Conservation (phyloP, 1,284 basidiomycete species). For the Ceratobasidium papillatum region DNA sequence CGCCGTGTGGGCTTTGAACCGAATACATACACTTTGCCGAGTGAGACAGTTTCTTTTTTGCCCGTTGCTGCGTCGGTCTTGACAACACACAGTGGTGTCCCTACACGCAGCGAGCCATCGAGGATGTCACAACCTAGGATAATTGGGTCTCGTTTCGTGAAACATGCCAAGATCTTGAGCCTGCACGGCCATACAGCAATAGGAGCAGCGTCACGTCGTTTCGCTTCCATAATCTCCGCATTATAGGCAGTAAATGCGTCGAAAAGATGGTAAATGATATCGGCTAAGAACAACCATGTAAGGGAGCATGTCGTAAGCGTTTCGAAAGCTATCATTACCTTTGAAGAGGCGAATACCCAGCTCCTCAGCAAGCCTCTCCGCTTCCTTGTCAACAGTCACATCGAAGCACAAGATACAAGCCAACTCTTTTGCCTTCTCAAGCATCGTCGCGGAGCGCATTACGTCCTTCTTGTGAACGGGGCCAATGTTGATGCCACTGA, state of each 20-base stretch:
- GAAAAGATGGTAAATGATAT: constrained; percentile 99
- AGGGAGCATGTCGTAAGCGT: background rate
- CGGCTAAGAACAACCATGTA: constrained; percentile 62
- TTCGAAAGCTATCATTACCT: constrained; percentile 47
- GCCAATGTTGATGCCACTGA: constrained; percentile 97
- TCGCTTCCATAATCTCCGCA: constrained; percentile 91
- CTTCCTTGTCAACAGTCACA: constrained; percentile 64
- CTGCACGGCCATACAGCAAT: constrained; percentile 98
- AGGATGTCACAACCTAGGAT: constrained; percentile 97
- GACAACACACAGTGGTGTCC: constrained; percentile 95
- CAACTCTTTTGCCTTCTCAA: constrained; percentile 95
- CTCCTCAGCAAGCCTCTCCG: constrained; percentile 75
- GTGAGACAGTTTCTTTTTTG: constrained; percentile 89
- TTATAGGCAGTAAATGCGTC: constrained; percentile 99
- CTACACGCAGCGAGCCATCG: constrained; percentile 91
- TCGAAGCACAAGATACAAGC: constrained; percentile 98
- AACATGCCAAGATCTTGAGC: constrained; percentile 90
- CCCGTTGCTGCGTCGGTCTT: constrained; percentile 85
- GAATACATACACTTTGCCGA: constrained; percentile 88
- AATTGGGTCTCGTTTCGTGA: constrained; percentile 97
- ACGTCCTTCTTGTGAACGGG: constrained; percentile 97
- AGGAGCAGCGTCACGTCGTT: constrained; percentile 89
- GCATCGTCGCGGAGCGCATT: constrained; percentile 92
- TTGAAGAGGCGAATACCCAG: constrained; percentile 66
- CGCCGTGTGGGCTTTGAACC: background rate